A percentile compares a stretch with the other conserved stretches of the same genome.
Evolutionary conservation across 306 rosid species (phyloP).

Genomic region (Datisca glomerata): DNA sequence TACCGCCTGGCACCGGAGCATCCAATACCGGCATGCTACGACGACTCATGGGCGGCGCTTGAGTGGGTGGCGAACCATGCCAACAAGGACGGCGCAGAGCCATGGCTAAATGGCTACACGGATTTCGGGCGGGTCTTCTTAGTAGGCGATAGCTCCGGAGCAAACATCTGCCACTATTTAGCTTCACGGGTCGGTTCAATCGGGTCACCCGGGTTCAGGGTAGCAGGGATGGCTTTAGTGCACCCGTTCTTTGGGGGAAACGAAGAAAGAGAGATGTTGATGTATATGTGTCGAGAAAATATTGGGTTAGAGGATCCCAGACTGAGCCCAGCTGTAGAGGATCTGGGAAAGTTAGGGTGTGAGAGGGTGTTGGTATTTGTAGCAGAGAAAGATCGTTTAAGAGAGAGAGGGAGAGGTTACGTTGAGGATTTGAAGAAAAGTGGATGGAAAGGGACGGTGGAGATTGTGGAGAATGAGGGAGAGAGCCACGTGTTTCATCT

Average conservation of each 20-base stretch:
- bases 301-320: slow-evolving; percentile 25
- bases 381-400: slow-evolving; percentile 41
- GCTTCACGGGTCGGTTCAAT: slow-evolving; percentile 6
- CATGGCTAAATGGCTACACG: slow-evolving; percentile 26
- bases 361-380: slow-evolving; percentile 25
- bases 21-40: slow-evolving; percentile 27
- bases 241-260: slow-evolving; percentile 38
- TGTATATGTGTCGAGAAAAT: slow-evolving; percentile 29
- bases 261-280: slow-evolving; percentile 27
- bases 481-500: slow-evolving; percentile 30
- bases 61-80: slow-evolving; percentile 32
- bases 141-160: slow-evolving; percentile 42
- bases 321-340: slow-evolving; percentile 31
- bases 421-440: slow-evolving; percentile 28
- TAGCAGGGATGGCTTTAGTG: slow-evolving; percentile 20
- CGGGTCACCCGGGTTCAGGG: slow-evolving; percentile 14
- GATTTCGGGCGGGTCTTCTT: slow-evolving; percentile 22
- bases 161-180: slow-evolving; percentile 16
- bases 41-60: slow-evolving; percentile 37
- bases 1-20: slow-evolving; percentile 26
- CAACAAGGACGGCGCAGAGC: slow-evolving; percentile 20
- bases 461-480: slow-evolving; percentile 25
- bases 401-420: slow-evolving; percentile 16
- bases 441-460: slow-evolving; percentile 36
- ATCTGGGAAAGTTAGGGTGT: slow-evolving; percentile 28